A percentile compares a stretch with the other conserved stretches of the same genome.
phyloP scores from a whole-genome alignment of 345 rosid genomes.

The Melaleuca alternifolia region DNA sequence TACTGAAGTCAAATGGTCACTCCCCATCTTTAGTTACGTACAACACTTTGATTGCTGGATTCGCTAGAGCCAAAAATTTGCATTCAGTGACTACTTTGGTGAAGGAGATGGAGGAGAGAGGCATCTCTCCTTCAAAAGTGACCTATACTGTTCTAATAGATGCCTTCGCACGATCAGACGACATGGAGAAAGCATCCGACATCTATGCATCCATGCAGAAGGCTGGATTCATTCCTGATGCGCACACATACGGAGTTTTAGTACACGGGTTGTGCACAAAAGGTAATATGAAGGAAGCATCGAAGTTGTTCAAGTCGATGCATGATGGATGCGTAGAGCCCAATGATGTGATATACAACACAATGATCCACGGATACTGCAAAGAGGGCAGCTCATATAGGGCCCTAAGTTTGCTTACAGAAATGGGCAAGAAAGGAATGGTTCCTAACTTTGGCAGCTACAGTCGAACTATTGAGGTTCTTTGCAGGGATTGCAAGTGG shows the following conservation, averaged over 20 bases:
- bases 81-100: slow-evolving; percentile 30
- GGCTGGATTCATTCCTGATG: slow-evolving; percentile 56
- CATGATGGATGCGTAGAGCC: slow-evolving; percentile 35
- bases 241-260: slow-evolving; percentile 43
- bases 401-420: slow-evolving; percentile 49
- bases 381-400: slow-evolving; percentile 56
- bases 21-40: slow-evolving; percentile 59
- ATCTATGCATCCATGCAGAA: slow-evolving; percentile 39
- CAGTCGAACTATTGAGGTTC: slow-evolving; percentile 35
- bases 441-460: slow-evolving; percentile 63
- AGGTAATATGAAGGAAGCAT: slow-evolving; percentile 69
- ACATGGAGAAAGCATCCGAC: slow-evolving; percentile 55
- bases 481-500: slow-evolving; percentile 55
- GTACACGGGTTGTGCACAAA: slow-evolving; percentile 58
- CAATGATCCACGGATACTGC: slow-evolving; percentile 67
- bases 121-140: slow-evolving; percentile 49
- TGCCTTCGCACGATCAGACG: slow-evolving; percentile 26
- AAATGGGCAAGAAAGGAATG: slow-evolving; percentile 45
- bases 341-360: slow-evolving; percentile 55
- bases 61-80: slow-evolving; percentile 34
- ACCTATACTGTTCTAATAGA: slow-evolving; percentile 61
- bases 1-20: slow-evolving; percentile 42
- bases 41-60: slow-evolving; percentile 43
- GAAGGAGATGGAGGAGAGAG: slow-evolving; percentile 79
- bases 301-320: slow-evolving; percentile 42